phyloP scores from a whole-genome alignment of 306 rosid species.

The Fragaria vesca region DNA sequence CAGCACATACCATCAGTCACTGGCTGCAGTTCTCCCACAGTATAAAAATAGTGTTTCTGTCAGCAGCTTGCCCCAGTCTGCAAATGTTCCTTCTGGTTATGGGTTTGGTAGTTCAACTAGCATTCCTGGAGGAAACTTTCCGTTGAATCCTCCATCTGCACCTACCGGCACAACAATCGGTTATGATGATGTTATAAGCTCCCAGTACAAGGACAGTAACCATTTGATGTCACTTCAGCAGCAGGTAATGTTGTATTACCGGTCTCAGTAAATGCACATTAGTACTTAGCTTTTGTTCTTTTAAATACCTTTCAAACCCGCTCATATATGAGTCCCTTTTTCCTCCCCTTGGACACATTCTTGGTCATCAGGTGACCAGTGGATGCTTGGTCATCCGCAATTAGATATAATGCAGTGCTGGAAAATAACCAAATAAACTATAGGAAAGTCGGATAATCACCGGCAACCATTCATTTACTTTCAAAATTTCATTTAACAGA shows the following conservation, averaged over 20 bases:
- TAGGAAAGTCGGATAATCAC: not conserved
- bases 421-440: not conserved
- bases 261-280: not conserved
- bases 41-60: conserved; percentile 93
- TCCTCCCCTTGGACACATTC: not conserved
- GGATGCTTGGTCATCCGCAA: not conserved
- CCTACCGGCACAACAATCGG: conserved; percentile 76
- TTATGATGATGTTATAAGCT: conserved; percentile 77
- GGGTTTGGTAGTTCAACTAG: conserved; percentile 86
- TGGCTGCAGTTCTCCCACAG: conserved; percentile 93
- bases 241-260: conserved; percentile 60
- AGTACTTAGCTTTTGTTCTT: not conserved
- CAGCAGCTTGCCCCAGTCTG: conserved; percentile 94
- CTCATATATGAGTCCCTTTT: not conserved
- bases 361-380: not conserved
- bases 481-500: not conserved
- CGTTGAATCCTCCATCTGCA: conserved; percentile 69
- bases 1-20: conserved; percentile 92
- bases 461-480: not conserved
- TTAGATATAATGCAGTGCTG: not conserved
- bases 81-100: conserved; percentile 81
- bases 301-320: not conserved
- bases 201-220: conserved; percentile 85
- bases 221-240: conserved; percentile 94
- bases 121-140: conserved; percentile 92